phyloP scores from a whole-genome alignment of 176 grass and related monocot genomes.

The Oryza meridionalis region DNA sequence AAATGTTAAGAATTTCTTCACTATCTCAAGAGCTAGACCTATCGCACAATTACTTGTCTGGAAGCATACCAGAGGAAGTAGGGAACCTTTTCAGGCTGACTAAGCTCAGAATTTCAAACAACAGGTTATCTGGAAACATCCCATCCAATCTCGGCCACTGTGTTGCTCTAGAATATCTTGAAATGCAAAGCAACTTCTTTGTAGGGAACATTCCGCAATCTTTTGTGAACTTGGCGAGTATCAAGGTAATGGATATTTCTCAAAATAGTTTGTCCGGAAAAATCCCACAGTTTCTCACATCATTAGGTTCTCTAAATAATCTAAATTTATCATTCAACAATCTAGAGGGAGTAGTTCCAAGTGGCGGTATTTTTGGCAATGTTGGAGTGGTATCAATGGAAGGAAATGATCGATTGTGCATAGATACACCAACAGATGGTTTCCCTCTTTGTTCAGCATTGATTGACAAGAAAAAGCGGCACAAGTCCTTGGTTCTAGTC shows the following conservation, averaged over 20 bases:
- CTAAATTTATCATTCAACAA: slow-evolving; percentile 71
- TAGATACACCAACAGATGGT: neutral
- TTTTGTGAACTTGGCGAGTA: slow-evolving; percentile 31
- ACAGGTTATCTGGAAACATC: slow-evolving; percentile 46
- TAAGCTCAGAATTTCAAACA: slow-evolving; percentile 41
- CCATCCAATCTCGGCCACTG: slow-evolving; percentile 46
- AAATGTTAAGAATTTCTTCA: slow-evolving; percentile 36
- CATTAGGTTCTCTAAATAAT: neutral
- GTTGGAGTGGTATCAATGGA: neutral
- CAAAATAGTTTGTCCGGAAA: slow-evolving; percentile 44
- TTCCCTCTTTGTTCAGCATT: slow-evolving; percentile 28
- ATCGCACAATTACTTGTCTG: neutral
- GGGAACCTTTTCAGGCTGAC: slow-evolving; percentile 45
- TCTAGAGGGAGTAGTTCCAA: slow-evolving; percentile 48
- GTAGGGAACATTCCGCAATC: slow-evolving; percentile 55
- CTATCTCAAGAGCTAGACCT: slow-evolving; percentile 40
- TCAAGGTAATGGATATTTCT: slow-evolving; percentile 59
- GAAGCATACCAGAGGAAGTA: slow-evolving; percentile 41
- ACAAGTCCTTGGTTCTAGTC: neutral
- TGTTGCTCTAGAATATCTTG: slow-evolving; percentile 44
- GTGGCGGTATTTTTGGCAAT: slow-evolving; percentile 29
- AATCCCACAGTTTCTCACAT: slow-evolving; percentile 44
- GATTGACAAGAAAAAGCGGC: neutral
- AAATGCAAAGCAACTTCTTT: slow-evolving; percentile 56
- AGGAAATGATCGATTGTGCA: slow-evolving; percentile 51